A percentile compares a stretch with the other conserved stretches of the same genome.
Evolutionary conservation across 2,329 filamentous ascomycete genomes (phyloP).

Genomic region (Alternaria sp.): DNA sequence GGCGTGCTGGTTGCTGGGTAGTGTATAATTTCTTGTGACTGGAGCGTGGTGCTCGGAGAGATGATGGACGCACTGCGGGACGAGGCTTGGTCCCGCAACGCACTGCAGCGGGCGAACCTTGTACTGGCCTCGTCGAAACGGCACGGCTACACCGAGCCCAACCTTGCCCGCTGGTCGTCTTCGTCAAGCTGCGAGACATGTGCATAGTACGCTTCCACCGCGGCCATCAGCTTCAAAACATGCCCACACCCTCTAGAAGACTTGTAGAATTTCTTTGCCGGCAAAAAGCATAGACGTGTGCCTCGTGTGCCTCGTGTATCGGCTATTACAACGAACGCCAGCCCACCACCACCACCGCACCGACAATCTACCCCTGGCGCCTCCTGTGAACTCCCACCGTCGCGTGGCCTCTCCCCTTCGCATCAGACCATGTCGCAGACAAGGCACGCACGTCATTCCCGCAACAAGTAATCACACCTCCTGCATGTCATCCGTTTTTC

Average conservation of each 20-base stretch:
- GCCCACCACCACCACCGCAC: constrained; percentile 12
- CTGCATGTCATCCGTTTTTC: constrained; percentile 3
- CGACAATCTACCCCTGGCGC: constrained; percentile 9
- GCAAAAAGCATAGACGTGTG: constrained; percentile 12
- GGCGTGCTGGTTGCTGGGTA: constrained; percentile 3
- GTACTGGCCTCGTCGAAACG: constrained; percentile 24
- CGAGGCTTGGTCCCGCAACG: constrained; percentile 27
- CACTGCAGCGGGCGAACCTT: constrained; percentile 21
- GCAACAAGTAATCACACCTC: constrained; percentile 10
- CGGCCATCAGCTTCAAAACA: background rate
- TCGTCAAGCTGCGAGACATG: background rate
- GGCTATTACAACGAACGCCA: constrained; percentile 11
- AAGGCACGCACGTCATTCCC: constrained; percentile 22
- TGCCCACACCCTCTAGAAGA: constrained; percentile 2
- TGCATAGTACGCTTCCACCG: background rate
- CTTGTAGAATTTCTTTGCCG: constrained; percentile 5
- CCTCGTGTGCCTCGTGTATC: constrained; percentile 9
- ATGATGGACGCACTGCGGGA: constrained; percentile 24
- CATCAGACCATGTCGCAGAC: constrained; percentile 26
- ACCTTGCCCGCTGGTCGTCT: background rate
- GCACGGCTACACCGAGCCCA: constrained; percentile 10
- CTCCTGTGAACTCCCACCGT: constrained; percentile 18
- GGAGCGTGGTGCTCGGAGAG: constrained; percentile 24
- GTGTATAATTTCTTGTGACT: constrained; percentile 12
- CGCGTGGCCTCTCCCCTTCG: constrained; percentile 18